A percentile compares a stretch with the other conserved stretches of the same genome.
phyloP scores from a whole-genome alignment of 352 stramenopile genomes.

The Pythium aristosporum region DNA sequence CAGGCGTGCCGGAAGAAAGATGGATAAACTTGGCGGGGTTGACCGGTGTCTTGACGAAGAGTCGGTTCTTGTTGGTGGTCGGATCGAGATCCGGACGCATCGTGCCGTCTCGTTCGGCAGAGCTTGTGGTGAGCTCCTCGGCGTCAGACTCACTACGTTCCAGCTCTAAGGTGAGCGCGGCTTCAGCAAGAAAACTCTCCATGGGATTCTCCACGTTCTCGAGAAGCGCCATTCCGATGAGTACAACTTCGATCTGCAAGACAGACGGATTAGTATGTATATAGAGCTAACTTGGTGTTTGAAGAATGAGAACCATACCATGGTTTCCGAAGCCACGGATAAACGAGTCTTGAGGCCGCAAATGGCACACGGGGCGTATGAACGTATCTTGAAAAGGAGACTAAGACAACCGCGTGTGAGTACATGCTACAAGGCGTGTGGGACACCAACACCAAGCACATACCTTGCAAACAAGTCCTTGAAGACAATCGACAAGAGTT shows the following conservation, averaged over 20 bases:
- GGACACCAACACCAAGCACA: not conserved
- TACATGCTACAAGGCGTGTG: not conserved
- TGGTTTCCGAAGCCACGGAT: conserved; percentile 76
- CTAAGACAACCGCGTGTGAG: conserved; percentile 25
- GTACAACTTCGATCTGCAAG: conserved; percentile 74
- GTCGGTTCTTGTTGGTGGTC: conserved; percentile 27
- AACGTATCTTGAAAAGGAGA: conserved; percentile 65
- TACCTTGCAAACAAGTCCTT: conserved; percentile 86
- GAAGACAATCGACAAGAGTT: conserved; percentile 81
- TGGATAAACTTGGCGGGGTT: conserved; percentile 41
- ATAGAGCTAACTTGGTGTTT: not conserved
- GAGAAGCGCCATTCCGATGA: conserved; percentile 79
- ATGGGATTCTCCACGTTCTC: conserved; percentile 53
- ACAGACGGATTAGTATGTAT: not conserved
- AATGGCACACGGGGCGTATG: conserved; percentile 81
- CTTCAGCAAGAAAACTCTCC: conserved; percentile 50
- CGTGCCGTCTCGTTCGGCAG: conserved; percentile 1
- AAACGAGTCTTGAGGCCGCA: conserved; percentile 79
- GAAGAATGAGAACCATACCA: conserved; percentile 35
- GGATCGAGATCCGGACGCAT: conserved; percentile 12
- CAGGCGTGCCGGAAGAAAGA: conserved; percentile 24
- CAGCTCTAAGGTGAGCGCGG: conserved; percentile 38
- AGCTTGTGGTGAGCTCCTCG: conserved; percentile 12
- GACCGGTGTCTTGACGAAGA: conserved; percentile 48
- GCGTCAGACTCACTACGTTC: conserved; percentile 21